phyloP scores from a whole-genome alignment of 352 stramenopile species.

The Phytophthora sp. region DNA sequence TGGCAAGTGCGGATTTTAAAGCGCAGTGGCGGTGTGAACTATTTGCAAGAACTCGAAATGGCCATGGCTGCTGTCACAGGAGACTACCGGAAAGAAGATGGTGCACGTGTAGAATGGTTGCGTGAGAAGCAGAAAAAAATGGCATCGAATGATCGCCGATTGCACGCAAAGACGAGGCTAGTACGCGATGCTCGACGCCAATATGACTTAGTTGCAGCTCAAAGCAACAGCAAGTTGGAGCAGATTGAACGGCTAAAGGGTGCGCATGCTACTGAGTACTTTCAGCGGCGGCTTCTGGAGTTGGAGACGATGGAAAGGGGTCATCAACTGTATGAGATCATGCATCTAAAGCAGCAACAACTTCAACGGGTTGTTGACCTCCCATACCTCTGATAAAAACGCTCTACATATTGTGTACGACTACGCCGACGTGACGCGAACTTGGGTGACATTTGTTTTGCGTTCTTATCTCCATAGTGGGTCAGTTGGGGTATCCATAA shows the following conservation, averaged over 20 bases:
- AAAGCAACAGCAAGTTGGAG: slow-evolving; percentile 58
- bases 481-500: too few relatives aligned
- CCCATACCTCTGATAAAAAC: slow-evolving; percentile 9
- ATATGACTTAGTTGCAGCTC: slow-evolving; percentile 52
- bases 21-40: slow-evolving; percentile 24
- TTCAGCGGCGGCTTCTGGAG: slow-evolving; percentile 41
- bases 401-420: too few relatives aligned
- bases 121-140: slow-evolving; percentile 42
- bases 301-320: slow-evolving; percentile 10
- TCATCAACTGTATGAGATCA: slow-evolving; percentile 24
- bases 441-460: slow-evolving; percentile 1
- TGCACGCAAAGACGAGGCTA: slow-evolving; percentile 37
- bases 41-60: slow-evolving; percentile 34
- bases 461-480: too few relatives aligned
- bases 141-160: slow-evolving; percentile 30
- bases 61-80: slow-evolving; percentile 26
- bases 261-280: slow-evolving; percentile 50
- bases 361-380: slow-evolving; percentile 30
- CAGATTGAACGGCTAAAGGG: slow-evolving; percentile 64
- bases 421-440: too few relatives aligned
- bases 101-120: slow-evolving; percentile 52
- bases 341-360: slow-evolving; percentile 29
- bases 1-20: slow-evolving; percentile 69
- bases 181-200: slow-evolving; percentile 42
- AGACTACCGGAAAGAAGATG: slow-evolving; percentile 32